A percentile compares a stretch with the other conserved stretches of the same genome.
Evolutionary conservation across 2,329 filamentous ascomycete species (phyloP).

Genomic region (Fusarium sp.): DNA sequence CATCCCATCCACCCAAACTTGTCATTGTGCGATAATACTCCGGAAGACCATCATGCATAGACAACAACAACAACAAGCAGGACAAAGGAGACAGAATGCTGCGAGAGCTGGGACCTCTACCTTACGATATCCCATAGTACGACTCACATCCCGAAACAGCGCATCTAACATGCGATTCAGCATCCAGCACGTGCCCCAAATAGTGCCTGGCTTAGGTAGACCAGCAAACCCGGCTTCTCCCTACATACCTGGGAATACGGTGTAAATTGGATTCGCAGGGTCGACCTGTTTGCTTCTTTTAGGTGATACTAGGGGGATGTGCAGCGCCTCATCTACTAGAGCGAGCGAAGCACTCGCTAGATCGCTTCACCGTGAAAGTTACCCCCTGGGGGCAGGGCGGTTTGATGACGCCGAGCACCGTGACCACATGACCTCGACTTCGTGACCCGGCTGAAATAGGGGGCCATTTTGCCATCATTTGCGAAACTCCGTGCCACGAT

Average conservation of each 20-base stretch:
- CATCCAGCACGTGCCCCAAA: slow-evolving; percentile 36
- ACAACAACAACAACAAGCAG: background rate
- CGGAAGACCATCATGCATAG: slow-evolving; percentile 17
- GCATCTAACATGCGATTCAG: slow-evolving; percentile 39
- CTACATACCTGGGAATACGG: slow-evolving; percentile 13
- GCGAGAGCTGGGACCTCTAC: slow-evolving; percentile 11
- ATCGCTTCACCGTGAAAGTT: background rate
- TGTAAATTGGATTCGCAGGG: slow-evolving; percentile 23
- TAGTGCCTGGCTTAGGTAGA: slow-evolving; percentile 19
- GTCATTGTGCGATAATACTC: slow-evolving; percentile 5
- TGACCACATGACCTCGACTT: slow-evolving; percentile 6
- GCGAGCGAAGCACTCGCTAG: background rate
- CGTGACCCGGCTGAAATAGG: slow-evolving; percentile 13
- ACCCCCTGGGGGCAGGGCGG: slow-evolving; percentile 7
- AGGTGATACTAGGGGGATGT: slow-evolving; percentile 10
- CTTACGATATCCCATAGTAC: slow-evolving; percentile 31
- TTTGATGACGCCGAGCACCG: slow-evolving; percentile 10
- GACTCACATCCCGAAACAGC: slow-evolving; percentile 28
- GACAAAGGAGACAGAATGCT: slow-evolving; percentile 1
- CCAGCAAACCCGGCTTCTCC: slow-evolving; percentile 12
- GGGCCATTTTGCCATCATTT: slow-evolving; percentile 5
- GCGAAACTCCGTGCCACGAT: slow-evolving; percentile 6
- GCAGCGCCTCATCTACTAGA: slow-evolving; percentile 14
- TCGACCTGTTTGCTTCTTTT: slow-evolving; percentile 4
- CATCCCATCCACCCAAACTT: background rate